phyloP scores from a whole-genome alignment of 805 yeast genomes.

The Teunomyces kruisii region DNA sequence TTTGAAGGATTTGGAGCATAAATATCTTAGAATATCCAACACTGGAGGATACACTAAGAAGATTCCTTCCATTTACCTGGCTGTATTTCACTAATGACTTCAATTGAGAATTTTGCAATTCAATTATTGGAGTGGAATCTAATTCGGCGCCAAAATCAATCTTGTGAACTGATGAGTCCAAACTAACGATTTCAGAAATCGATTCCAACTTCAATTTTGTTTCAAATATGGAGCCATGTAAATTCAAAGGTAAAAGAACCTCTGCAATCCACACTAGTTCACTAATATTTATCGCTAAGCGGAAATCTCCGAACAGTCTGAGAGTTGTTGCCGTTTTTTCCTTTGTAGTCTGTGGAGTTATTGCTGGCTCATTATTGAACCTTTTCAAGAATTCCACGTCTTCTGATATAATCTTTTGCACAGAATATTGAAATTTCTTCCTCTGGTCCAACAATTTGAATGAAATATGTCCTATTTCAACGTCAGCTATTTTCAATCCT shows the following conservation, averaged over 20 bases:
- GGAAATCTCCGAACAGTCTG: conserved; percentile 7
- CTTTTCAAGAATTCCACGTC: conserved; percentile 14
- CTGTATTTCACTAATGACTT: conserved; percentile 14
- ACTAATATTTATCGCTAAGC: conserved; percentile 15
- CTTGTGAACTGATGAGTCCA: conserved; percentile 19
- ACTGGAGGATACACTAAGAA: conserved; percentile 15
- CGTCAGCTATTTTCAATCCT: conserved; percentile 11
- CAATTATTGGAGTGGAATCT: conserved; percentile 15
- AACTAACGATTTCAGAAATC: conserved; percentile 10
- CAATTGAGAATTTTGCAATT: conserved; percentile 28
- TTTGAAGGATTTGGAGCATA: conserved; percentile 21
- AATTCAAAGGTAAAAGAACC: conserved; percentile 14
- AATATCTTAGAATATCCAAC: conserved; percentile 33
- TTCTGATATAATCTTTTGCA: conserved; percentile 10
- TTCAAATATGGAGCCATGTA: conserved; percentile 18
- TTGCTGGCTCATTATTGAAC: background rate
- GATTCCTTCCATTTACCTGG: conserved; percentile 8
- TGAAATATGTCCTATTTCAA: conserved; percentile 7
- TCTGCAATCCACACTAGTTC: conserved; percentile 21
- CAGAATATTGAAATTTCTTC: conserved; percentile 9
- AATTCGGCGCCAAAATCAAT: conserved; percentile 17
- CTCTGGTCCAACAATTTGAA: conserved; percentile 10
- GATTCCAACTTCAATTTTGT: conserved; percentile 15
- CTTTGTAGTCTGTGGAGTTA: background rate
- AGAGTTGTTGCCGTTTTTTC: background rate